Percentiles rank a stretch among this genome's conserved stretches.
Conservation (phyloP, 106 monocot genomes). For the Platanthera guangdongensis region DNA sequence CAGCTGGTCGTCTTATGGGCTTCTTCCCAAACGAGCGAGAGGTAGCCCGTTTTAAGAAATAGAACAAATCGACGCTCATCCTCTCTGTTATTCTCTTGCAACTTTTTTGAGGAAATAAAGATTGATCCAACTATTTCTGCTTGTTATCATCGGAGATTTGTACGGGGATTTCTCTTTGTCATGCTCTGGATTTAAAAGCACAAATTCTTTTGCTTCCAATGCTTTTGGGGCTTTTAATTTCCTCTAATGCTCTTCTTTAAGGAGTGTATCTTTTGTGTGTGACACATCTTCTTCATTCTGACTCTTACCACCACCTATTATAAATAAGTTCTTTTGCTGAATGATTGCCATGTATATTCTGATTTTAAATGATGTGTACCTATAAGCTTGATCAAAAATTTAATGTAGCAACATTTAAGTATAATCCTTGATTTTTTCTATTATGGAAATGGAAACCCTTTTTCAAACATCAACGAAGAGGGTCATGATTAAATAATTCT, state of each 20-base stretch:
- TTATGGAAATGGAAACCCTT: background rate
- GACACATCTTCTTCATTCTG: background rate
- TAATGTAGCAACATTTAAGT: background rate
- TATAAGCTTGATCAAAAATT: background rate
- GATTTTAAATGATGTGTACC: background rate
- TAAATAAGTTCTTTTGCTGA: background rate
- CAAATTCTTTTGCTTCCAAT: background rate
- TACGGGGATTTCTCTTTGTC: background rate
- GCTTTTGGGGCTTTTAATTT: background rate
- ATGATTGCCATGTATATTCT: background rate
- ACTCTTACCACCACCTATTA: background rate
- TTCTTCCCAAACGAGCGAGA: slow-evolving; percentile 96
- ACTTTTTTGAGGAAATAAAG: background rate
- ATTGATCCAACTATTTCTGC: background rate
- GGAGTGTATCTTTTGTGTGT: background rate
- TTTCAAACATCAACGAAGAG: background rate
- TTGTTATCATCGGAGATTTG: background rate
- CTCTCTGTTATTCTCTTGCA: background rate
- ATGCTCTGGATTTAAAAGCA: background rate
- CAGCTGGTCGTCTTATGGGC: slow-evolving; percentile 95
- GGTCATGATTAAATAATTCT: background rate
- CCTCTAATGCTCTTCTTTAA: background rate
- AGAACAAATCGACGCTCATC: background rate
- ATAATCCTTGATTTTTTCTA: background rate
- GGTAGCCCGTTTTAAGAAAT: slow-evolving; percentile 82